Evolutionary conservation across 495 filamentous ascomycete genomes (phyloP).

Genomic region (Parmelia sp.): DNA sequence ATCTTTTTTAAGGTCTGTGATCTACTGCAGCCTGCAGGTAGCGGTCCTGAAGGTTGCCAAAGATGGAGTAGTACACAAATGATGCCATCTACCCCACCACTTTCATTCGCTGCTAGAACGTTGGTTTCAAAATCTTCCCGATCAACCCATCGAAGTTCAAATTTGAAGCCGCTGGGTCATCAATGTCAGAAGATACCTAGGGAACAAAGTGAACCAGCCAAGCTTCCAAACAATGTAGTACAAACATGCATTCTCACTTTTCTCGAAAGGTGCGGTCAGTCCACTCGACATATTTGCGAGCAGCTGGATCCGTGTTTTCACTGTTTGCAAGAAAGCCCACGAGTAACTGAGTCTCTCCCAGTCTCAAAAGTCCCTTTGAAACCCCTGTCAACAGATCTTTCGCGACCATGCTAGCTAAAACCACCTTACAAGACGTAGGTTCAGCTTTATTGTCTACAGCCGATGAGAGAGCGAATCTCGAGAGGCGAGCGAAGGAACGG

Average conservation of each 20-base stretch:
- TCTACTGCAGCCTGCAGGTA: conserved; percentile 96
- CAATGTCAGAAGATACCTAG: conserved; percentile 19
- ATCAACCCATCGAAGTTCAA: conserved; percentile 71
- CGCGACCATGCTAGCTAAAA: conserved; percentile 77
- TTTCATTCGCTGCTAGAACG: conserved; percentile 74
- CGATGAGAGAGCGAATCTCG: background rate
- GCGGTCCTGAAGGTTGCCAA: conserved; percentile 76
- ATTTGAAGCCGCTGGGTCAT: conserved; percentile 69
- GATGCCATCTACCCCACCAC: conserved; percentile 76
- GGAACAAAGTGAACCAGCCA: background rate
- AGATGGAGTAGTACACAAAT: conserved; percentile 99
- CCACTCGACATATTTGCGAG: conserved; percentile 90
- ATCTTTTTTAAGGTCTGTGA: conserved; percentile 84
- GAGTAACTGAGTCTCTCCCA: conserved; percentile 66
- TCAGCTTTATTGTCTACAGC: background rate
- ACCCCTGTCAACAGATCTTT: conserved; percentile 75
- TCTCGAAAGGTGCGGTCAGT: conserved; percentile 92
- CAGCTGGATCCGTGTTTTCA: conserved; percentile 86
- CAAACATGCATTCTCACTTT: conserved; percentile 59
- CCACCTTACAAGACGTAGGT: conserved; percentile 69
- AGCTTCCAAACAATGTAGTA: conserved; percentile 19
- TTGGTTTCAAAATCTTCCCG: conserved; percentile 85
- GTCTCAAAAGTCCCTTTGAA: conserved; percentile 56
- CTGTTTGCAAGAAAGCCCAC: conserved; percentile 88
- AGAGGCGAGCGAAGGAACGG: too few species aligned